Conservation (phyloP, 2,329 filamentous ascomycete species). For the Fusarium decemcellulare region DNA sequence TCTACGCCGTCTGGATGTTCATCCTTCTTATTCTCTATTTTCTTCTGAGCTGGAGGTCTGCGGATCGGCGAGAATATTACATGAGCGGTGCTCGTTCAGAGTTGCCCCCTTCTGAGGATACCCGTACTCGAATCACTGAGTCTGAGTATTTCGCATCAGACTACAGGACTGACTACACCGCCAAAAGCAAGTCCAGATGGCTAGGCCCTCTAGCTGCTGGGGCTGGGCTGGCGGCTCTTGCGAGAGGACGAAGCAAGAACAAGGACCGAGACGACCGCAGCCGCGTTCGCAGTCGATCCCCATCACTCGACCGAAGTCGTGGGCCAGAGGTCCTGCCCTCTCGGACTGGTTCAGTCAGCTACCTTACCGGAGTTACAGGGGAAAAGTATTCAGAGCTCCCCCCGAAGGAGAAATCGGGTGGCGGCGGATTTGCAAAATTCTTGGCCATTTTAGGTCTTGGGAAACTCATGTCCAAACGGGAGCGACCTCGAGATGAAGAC, state of each 20-base stretch:
- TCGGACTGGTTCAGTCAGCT: slow-evolving; percentile 68
- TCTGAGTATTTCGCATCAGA: slow-evolving; percentile 57
- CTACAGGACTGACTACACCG: slow-evolving; percentile 50
- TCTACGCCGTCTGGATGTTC: slow-evolving; percentile 85
- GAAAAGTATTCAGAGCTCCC: slow-evolving; percentile 74
- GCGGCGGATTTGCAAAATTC: slow-evolving; percentile 72
- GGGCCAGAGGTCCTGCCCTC: slow-evolving; percentile 67
- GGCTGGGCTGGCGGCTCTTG: slow-evolving; percentile 63
- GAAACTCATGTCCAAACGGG: slow-evolving; percentile 69
- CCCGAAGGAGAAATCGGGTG: slow-evolving; percentile 52
- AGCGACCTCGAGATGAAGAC: slow-evolving; percentile 68
- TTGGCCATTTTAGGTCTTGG: slow-evolving; percentile 71
- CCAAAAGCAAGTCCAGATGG: slow-evolving; percentile 58
- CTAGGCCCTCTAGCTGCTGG: slow-evolving; percentile 68
- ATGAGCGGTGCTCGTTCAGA: slow-evolving; percentile 71
- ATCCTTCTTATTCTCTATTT: slow-evolving; percentile 84
- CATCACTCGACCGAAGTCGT: slow-evolving; percentile 54
- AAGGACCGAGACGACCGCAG: slow-evolving; percentile 55
- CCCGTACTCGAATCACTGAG: slow-evolving; percentile 56
- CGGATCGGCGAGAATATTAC: slow-evolving; percentile 69
- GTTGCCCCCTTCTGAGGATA: slow-evolving; percentile 64
- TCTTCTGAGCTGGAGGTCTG: slow-evolving; percentile 79
- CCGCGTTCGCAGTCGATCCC: slow-evolving; percentile 57
- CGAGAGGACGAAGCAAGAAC: slow-evolving; percentile 60
- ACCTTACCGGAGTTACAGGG: slow-evolving; percentile 59